Base-by-base conservation (phyloP, 169 alveolate genomes). In the Eimeria zaria region DNA sequence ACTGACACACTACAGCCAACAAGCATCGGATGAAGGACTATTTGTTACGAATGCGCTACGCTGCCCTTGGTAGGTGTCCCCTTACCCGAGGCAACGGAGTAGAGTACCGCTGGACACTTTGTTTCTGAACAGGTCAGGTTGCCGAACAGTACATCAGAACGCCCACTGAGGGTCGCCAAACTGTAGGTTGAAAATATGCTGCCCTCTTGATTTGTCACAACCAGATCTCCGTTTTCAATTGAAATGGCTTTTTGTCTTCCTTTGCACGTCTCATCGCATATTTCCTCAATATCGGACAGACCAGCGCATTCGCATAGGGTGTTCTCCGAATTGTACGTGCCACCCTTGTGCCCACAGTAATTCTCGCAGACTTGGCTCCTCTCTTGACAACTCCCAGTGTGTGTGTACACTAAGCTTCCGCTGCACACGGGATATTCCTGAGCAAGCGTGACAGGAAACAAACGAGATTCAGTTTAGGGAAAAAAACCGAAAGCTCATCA, bases 361-460 rank as follows among this genome's bases (percentile, higher is more conserved):
- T 53, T 51, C n/a, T 83, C 73, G 53, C 91, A 83, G 71, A 83
- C 67, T 39, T 24, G 73, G 91, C 53, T 53, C 74, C 24, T 53
- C 16, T 53, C 64, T 53, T 83, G 91, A 33, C 91, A 83, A 16
- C 30, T 39, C 16, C 91, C 91, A 4, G 91, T 83, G 51, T 83
- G 91, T 27, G 91, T 83, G 30, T 53, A 53, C 44, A 83, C 71
- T 51, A 18, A 33, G 91, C 51, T 53, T 83, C 48, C 91, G 22
- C n/a, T 58, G 64, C 91, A 83, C 16, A 33, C 71, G 91, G 91
- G 91, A 36, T 83, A 83, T 14, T 51, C 91, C 91, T 83, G 74
- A 30, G 51, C 91, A 55, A 51, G 88, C 41, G 46, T 18, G 24
- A 44, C 64, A 46, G 64, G 67, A 44, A 46, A 0, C 51, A 27